Evolutionary conservation across 2,329 filamentous ascomycete genomes (phyloP).

Genomic region (Colletotrichum gigasporum): DNA sequence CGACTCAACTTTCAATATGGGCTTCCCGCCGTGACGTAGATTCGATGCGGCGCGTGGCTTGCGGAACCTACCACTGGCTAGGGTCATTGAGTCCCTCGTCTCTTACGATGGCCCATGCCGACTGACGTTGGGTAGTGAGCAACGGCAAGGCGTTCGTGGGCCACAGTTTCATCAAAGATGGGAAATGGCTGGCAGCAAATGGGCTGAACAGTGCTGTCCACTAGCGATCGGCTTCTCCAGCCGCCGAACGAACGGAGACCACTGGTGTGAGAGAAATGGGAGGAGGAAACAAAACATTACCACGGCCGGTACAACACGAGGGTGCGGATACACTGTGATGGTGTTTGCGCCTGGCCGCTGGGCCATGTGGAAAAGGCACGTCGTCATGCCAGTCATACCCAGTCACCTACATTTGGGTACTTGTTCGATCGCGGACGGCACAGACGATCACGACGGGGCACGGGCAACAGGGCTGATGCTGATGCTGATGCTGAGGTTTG

Average conservation of each 20-base stretch:
- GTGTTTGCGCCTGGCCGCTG: neutral
- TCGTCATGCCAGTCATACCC: neutral
- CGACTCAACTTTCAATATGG: constrained; percentile 6
- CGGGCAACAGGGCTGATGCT: constrained; percentile 13
- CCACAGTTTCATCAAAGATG: constrained; percentile 15
- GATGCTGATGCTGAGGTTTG: neutral
- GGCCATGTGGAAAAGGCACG: neutral
- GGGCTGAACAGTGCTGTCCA: neutral
- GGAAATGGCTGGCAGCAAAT: constrained; percentile 4
- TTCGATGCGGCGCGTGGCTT: constrained; percentile 20
- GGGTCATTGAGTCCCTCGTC: neutral
- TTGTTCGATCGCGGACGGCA: constrained; percentile 12
- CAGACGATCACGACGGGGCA: constrained; percentile 11
- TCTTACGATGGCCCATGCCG: constrained; percentile 5
- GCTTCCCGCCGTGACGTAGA: constrained; percentile 21
- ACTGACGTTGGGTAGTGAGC: neutral
- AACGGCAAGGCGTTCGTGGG: constrained; percentile 10
- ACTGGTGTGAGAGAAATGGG: constrained; percentile 16
- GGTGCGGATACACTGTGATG: neutral
- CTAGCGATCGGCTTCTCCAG: constrained; percentile 11
- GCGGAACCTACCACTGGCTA: constrained; percentile 7
- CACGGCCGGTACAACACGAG: neutral
- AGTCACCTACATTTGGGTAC: neutral
- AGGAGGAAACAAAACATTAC: constrained; percentile 20
- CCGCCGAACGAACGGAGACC: constrained; percentile 17